Percentiles rank a stretch among this genome's conserved stretches.
These are phyloP conservation scores for Phyllosticta citribraziliensis DNA, from an alignment of 2,329 filamentous ascomycete genomes.

Conservation along the genomic window DNA sequence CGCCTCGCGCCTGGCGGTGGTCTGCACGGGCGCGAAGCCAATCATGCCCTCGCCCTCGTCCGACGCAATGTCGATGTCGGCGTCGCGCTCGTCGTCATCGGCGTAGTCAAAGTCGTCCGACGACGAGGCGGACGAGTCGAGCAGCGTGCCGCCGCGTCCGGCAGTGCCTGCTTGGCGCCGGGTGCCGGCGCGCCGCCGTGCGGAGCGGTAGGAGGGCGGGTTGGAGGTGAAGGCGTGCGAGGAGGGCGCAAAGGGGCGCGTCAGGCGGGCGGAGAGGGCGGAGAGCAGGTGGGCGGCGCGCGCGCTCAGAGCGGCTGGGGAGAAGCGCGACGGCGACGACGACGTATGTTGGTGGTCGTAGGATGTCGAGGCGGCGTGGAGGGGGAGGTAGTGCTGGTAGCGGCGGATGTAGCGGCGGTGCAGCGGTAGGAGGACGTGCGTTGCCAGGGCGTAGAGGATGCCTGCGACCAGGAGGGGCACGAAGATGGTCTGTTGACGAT, in stretches of 20 bases:
- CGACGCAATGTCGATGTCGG: constrained; percentile 26
- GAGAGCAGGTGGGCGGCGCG: constrained; percentile 19
- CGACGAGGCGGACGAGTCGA: background rate
- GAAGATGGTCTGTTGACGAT: constrained; percentile 29
- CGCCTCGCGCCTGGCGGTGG: constrained; percentile 25
- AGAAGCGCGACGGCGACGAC: constrained; percentile 19
- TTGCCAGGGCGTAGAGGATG: constrained; percentile 33
- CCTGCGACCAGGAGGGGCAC: constrained; percentile 36
- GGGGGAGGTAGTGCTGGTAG: constrained; percentile 36
- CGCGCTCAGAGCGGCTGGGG: constrained; percentile 18
- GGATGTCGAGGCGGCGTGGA: constrained; percentile 16
- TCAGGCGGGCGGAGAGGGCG: background rate
- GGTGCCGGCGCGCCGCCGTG: constrained; percentile 1
- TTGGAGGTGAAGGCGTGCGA: background rate
- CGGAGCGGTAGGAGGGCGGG: background rate
- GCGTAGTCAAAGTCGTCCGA: background rate
- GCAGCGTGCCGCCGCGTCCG: background rate
- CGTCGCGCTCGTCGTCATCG: constrained; percentile 1
- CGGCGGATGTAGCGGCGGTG: constrained; percentile 34
- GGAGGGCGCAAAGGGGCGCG: background rate
- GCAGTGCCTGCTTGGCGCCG: background rate
- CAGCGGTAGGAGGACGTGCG: constrained; percentile 34
- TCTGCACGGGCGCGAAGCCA: constrained; percentile 31
- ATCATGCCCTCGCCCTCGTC: constrained; percentile 39
- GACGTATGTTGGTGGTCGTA: background rate